Evolutionary conservation across 352 stramenopile species (phyloP).

Genomic region (Phytophthora niederhauseri): DNA sequence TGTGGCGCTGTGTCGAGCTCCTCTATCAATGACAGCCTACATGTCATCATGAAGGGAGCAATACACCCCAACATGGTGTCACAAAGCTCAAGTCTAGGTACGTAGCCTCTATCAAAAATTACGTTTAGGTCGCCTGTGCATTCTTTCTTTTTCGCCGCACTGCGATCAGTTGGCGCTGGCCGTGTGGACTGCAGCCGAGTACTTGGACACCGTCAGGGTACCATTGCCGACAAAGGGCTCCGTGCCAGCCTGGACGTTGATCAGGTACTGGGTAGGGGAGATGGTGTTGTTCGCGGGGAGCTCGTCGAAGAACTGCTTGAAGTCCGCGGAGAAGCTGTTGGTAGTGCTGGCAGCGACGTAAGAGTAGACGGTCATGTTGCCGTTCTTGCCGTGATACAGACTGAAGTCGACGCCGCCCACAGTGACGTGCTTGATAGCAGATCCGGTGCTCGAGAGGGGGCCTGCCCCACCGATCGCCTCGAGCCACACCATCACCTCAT

Average conservation of each 20-base stretch:
- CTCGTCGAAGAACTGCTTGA: conserved; percentile 32
- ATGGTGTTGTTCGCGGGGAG: conserved; percentile 17
- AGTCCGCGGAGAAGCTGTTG: conserved; percentile 38
- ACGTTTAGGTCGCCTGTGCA: too few relatives aligned
- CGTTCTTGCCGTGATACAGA: conserved; percentile 41
- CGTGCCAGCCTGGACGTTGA: conserved; percentile 25
- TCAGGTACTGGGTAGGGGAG: conserved; percentile 24
- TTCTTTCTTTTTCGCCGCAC: too few relatives aligned
- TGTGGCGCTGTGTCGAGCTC: too few relatives aligned
- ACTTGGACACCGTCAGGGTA: conserved; percentile 30
- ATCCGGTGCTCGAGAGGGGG: conserved; percentile 10
- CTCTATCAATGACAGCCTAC: too few relatives aligned
- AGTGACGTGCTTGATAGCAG: conserved; percentile 4
- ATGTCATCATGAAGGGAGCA: too few relatives aligned
- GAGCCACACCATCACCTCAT: conserved; percentile 49
- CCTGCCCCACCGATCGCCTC: conserved; percentile 35
- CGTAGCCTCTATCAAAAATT: too few relatives aligned
- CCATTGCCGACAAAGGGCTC: conserved; percentile 31
- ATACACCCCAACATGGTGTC: too few relatives aligned
- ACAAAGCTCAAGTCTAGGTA: too few relatives aligned
- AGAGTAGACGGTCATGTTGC: conserved; percentile 43
- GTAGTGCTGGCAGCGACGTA: conserved; percentile 36
- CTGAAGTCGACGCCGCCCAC: conserved; percentile 36
- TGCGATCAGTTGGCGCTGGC: background rate
- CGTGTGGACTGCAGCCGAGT: conserved; percentile 20